These are phyloP conservation scores for Trichomonas vaginalis DNA, from an alignment of 208 protist species.

Conservation along the genomic window DNA sequence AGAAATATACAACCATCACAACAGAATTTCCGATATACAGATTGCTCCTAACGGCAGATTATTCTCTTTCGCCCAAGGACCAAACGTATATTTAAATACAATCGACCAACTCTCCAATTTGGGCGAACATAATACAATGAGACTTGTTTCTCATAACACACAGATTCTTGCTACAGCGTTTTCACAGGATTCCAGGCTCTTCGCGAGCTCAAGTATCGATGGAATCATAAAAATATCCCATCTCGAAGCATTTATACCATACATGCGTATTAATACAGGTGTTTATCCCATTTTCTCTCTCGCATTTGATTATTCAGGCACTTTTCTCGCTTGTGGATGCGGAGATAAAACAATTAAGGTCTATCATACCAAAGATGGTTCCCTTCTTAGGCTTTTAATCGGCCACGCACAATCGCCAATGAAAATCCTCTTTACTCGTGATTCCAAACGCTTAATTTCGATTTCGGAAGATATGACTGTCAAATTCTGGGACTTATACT, in stretches of 20 bases:
- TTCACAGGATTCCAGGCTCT: background rate
- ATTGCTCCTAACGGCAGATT: background rate
- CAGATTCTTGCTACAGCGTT: background rate
- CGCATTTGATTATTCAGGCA: background rate
- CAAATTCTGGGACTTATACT: background rate
- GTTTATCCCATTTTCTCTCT: background rate
- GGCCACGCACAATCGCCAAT: background rate
- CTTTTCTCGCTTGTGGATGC: background rate
- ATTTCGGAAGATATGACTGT: background rate
- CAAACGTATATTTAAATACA: background rate
- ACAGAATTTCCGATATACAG: background rate
- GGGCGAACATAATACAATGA: background rate
- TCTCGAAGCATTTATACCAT: background rate
- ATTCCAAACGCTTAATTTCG: background rate
- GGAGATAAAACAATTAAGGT: background rate
- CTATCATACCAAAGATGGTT: background rate
- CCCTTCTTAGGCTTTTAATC: background rate
- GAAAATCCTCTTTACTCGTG: background rate
- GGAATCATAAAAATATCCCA: background rate
- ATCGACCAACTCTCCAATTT: background rate
- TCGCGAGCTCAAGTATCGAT: background rate
- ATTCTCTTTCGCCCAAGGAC: background rate
- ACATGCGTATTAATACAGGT: background rate
- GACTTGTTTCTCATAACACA: background rate
- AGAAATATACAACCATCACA: background rate